Conservation (phyloP, 768 basidiomycete species). For the Termitomyces sp. region DNA sequence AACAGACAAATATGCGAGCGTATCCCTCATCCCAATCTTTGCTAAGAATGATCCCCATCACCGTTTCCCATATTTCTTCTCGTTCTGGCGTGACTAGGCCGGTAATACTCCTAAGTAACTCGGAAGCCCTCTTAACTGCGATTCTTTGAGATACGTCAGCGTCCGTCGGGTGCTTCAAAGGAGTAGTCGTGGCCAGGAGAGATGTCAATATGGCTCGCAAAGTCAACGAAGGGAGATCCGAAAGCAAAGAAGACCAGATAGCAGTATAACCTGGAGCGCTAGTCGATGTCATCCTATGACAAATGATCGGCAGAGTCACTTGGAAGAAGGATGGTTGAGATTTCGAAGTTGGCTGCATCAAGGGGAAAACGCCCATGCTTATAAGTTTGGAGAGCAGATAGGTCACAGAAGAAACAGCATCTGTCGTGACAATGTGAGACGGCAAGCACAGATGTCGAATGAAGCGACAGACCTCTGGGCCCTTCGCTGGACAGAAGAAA, state of each 20-base stretch:
- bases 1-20: slow-evolving; percentile 63
- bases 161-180: slow-evolving; percentile 23
- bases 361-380: slow-evolving; percentile 61
- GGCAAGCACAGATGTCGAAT: slow-evolving; percentile 1
- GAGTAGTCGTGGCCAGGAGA: slow-evolving; percentile 44
- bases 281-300: slow-evolving; percentile 25
- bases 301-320: slow-evolving; percentile 43
- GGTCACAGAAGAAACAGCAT: slow-evolving; percentile 34
- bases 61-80: slow-evolving; percentile 46
- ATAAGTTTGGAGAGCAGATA: slow-evolving; percentile 64
- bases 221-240: slow-evolving; percentile 42
- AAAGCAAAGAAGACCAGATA: slow-evolving; percentile 44
- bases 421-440: slow-evolving; percentile 19
- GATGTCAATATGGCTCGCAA: slow-evolving; percentile 57
- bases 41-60: slow-evolving; percentile 41
- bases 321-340: slow-evolving; percentile 72
- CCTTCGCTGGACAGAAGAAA: slow-evolving; percentile 31
- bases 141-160: slow-evolving; percentile 28
- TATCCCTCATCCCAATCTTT: slow-evolving; percentile 56
- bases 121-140: slow-evolving; percentile 47
- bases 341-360: slow-evolving; percentile 38
- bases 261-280: slow-evolving; percentile 32
- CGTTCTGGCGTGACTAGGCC: slow-evolving; percentile 41
- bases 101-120: slow-evolving; percentile 45
- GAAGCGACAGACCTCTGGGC: slow-evolving; percentile 33